These are phyloP conservation scores for Crithidia fasciculata DNA, from an alignment of 208 protist species.

Conservation along the genomic window DNA sequence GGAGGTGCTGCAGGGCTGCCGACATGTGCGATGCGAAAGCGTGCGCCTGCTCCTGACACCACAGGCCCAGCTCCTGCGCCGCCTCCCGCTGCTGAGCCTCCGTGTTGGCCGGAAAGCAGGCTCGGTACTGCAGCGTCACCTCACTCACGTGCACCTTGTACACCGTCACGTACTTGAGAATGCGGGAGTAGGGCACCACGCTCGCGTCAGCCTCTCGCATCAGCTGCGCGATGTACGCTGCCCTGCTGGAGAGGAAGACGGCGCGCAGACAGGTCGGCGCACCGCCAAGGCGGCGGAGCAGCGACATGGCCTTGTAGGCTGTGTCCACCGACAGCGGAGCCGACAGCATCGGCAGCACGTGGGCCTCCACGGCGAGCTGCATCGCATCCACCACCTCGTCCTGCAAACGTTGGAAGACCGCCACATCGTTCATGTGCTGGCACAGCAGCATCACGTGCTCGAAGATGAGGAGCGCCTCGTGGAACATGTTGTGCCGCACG, in stretches of 20 bases:
- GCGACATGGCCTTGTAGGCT: slow-evolving; percentile 69
- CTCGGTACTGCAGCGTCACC: slow-evolving; percentile 71
- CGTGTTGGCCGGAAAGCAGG: slow-evolving; percentile 63
- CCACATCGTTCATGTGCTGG: slow-evolving; percentile 40
- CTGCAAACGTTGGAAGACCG: slow-evolving; percentile 39
- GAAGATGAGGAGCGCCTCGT: slow-evolving; percentile 76
- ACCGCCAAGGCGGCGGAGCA: slow-evolving; percentile 62
- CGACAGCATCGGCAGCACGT: slow-evolving; percentile 71
- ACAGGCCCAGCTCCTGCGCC: slow-evolving; percentile 31
- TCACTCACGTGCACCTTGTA: slow-evolving; percentile 86
- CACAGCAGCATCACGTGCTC: slow-evolving; percentile 64
- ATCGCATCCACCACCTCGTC: slow-evolving; percentile 39
- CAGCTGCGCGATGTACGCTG: slow-evolving; percentile 47
- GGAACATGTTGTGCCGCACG: slow-evolving; percentile 76
- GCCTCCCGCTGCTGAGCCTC: slow-evolving; percentile 18
- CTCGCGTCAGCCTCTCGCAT: slow-evolving; percentile 51
- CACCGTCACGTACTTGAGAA: slow-evolving; percentile 62
- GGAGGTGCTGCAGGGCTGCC: slow-evolving; percentile 48
- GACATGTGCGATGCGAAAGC: slow-evolving; percentile 52
- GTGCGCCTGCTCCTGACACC: slow-evolving; percentile 60
- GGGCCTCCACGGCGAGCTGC: slow-evolving; percentile 36
- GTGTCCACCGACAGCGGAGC: slow-evolving; percentile 64
- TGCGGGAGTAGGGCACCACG: slow-evolving; percentile 57
- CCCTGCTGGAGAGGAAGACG: slow-evolving; percentile 65
- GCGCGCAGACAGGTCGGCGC: slow-evolving; percentile 33